phyloP scores from a whole-genome alignment of 768 basidiomycete genomes.

The Lactarius akahatsu region DNA sequence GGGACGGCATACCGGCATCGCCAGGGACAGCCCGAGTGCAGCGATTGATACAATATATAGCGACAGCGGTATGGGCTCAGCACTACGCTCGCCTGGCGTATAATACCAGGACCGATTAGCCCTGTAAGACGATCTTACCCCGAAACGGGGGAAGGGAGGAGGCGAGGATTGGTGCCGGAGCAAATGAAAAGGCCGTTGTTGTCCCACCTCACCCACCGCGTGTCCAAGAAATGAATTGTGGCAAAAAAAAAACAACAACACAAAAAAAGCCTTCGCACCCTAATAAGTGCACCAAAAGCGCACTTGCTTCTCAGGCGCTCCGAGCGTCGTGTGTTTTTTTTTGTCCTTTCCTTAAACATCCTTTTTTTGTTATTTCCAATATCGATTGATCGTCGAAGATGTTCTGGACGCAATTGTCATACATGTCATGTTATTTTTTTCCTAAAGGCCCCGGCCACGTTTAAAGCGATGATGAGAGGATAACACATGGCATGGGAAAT shows the following conservation, averaged over 20 bases:
- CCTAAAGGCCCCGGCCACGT: conserved; percentile 10
- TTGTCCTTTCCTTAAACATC: background rate
- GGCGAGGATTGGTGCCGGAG: conserved; percentile 6
- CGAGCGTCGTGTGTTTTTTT: background rate
- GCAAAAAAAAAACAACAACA: background rate
- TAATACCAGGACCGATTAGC: background rate
- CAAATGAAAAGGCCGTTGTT: conserved; percentile 16
- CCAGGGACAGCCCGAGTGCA: background rate
- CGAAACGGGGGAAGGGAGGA: conserved; percentile 5
- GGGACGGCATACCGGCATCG: background rate
- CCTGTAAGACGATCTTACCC: conserved; percentile 4
- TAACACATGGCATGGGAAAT: background rate
- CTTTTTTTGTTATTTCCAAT: conserved; percentile 3
- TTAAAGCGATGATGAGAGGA: conserved; percentile 1
- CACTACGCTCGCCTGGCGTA: background rate
- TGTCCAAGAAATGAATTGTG: conserved; percentile 8
- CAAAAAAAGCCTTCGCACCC: background rate
- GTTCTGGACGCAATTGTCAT: conserved; percentile 9
- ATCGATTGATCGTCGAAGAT: conserved; percentile 14
- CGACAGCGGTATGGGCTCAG: background rate
- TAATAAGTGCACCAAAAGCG: background rate
- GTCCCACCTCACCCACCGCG: background rate
- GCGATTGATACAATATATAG: background rate
- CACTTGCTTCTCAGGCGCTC: conserved; percentile 6
- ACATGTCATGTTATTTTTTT: background rate